Base-by-base conservation (phyloP, 345 rosid species). In the Acer saccharum region DNA sequence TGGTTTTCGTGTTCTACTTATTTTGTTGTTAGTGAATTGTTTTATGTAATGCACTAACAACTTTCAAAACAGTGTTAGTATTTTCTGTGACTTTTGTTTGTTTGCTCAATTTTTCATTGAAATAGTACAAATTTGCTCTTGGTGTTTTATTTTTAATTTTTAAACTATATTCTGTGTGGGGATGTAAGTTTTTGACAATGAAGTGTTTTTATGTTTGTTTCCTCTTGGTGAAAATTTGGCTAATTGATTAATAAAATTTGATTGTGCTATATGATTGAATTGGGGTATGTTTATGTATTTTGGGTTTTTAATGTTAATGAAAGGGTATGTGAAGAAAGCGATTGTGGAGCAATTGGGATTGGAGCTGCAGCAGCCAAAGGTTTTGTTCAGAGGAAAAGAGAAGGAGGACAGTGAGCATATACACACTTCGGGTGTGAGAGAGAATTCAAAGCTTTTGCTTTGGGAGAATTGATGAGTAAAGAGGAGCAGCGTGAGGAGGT, bases 301-400 rank as follows among this genome's bases (percentile, higher is more conserved):
- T 52, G 57, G 41, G 46, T 43, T 39, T 63, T 7, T 58, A 14
- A 74, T 76, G 27, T 0, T 57, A n/a, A 74, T 79, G 66, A 46
- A 71, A 95, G 98, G 95, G 74, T 88, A 89, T 78, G 25, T 93
- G 85, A 95, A 93, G 87, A 79, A 76, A 77, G 74, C 81, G 48
- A 80, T 93, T 82, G 87, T 84, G 18, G 84, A 79, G 29, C 82
- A 87, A 76, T 83, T 81, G 29, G 94, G 92, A 0, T 54, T 89
- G 84, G 88, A 86, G 65, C 81, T 89, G 60, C 79, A 65, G 52
- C 82, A 75, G 52, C 86, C 84, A 71, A 88, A 79, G 83, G 74
- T 93, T 27, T 86, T 93, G 82, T 95, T 95, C 68, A 86, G 98
- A 79, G 98, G 99, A 68, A 81, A 84, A 75, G 96, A 92, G 80